Percentiles rank a stretch among this genome's conserved stretches.
Evolutionary conservation across 495 filamentous ascomycete species (phyloP).

Genomic region (Aspergillus homomorphus): DNA sequence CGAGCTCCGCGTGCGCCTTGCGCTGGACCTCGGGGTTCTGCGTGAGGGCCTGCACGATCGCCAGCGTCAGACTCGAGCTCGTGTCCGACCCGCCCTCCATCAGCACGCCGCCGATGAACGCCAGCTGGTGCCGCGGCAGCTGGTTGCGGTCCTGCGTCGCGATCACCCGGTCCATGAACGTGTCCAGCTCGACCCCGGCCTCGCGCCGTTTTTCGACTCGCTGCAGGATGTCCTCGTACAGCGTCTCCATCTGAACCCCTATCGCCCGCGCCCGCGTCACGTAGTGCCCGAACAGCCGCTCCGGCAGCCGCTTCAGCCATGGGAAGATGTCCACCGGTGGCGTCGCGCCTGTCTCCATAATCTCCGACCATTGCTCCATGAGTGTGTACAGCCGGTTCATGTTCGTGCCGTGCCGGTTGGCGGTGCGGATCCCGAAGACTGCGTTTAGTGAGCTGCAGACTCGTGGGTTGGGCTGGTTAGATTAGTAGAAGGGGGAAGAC

Average conservation of each 20-base stretch:
- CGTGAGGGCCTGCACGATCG: constrained; percentile 4
- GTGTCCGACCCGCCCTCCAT: constrained; percentile 51
- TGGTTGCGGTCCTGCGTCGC: constrained; percentile 23
- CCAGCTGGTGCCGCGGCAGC: constrained; percentile 26
- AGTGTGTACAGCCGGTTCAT: constrained; percentile 36
- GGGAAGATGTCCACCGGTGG: constrained; percentile 49
- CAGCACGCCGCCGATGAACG: constrained; percentile 29
- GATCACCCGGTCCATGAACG: constrained; percentile 42
- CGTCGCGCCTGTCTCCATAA: constrained; percentile 43
- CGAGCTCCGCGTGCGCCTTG: constrained; percentile 8
- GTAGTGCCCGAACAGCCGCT: constrained; percentile 41
- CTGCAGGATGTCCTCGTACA: constrained; percentile 23
- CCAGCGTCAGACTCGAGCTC: constrained; percentile 19
- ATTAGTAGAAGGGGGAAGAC: constrained; percentile 23
- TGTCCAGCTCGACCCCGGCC: constrained; percentile 16
- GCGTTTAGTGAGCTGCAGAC: no score
- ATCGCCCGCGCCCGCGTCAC: constrained; percentile 30
- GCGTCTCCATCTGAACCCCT: constrained; percentile 31
- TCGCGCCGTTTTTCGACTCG: background rate
- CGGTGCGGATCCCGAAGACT: constrained; percentile 39
- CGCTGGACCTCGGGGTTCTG: constrained; percentile 1
- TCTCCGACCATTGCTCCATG: constrained; percentile 39
- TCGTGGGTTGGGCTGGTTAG: no score
- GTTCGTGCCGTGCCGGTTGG: constrained; percentile 15
- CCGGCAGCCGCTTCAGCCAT: constrained; percentile 36